phyloP scores from a whole-genome alignment of 192 early-diverging fungal species.

The Gaertneriomyces sp. region DNA sequence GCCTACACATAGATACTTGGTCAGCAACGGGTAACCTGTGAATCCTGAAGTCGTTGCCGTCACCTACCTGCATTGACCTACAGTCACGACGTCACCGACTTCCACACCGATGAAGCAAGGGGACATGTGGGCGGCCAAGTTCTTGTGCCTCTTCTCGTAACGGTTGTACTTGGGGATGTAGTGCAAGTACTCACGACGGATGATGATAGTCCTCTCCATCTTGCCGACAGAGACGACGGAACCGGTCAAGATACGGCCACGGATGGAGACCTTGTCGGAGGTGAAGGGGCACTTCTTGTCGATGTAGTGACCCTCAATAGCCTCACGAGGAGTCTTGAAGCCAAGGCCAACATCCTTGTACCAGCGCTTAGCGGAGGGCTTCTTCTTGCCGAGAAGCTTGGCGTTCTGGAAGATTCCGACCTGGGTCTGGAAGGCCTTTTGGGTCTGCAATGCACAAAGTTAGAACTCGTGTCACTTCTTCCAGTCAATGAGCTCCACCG shows the following conservation, averaged over 20 bases:
- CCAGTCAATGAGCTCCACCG: too few relatives aligned
- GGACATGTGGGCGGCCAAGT: constrained; percentile 93
- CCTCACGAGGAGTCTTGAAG: constrained; percentile 98
- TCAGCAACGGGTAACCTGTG: neutral
- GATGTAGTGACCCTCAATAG: constrained; percentile 95
- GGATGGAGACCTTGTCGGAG: constrained; percentile 86
- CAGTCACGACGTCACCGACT: constrained; percentile 86
- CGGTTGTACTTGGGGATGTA: constrained; percentile 99
- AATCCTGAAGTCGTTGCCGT: too few relatives aligned
- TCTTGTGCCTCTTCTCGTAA: constrained; percentile 99
- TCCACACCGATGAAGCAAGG: constrained; percentile 91
- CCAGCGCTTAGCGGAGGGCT: constrained; percentile 83
- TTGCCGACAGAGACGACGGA: constrained; percentile 82
- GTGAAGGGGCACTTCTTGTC: constrained; percentile 99
- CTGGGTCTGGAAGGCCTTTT: constrained; percentile 98
- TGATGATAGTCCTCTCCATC: constrained; percentile 99
- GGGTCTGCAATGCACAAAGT: constrained; percentile 56
- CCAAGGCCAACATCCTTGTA: constrained; percentile 98
- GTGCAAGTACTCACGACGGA: constrained; percentile 99
- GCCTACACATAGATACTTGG: constrained; percentile 44
- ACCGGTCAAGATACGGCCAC: constrained; percentile 95
- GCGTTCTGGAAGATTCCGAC: constrained; percentile 89
- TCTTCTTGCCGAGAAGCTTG: constrained; percentile 62
- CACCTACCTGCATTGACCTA: constrained; percentile 90
- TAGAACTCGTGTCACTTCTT: too few relatives aligned